Evolutionary conservation across 768 basidiomycete species (phyloP), one percentile per base, ranked within the genome.

Genomic region (Suillus hirtellus): DNA sequence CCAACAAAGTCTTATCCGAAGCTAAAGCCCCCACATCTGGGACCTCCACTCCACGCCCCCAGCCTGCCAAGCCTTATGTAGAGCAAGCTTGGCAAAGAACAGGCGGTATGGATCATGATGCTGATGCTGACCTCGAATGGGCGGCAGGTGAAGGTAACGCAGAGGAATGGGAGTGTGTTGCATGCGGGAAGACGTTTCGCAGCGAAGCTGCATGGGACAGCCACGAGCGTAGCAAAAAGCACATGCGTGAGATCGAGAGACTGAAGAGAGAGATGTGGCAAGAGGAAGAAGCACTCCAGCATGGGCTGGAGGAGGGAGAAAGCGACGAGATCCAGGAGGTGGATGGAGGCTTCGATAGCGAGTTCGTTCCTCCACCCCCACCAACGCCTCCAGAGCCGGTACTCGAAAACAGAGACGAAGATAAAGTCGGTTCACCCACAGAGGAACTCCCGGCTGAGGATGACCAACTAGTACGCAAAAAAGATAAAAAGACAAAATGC

Each of bases 81-180:
- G 93, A 92, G 66, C 96, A 97, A 73, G 89, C 89, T 21, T 98
- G 96, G 96, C 95, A 98, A 74, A 87, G 85, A 67, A 76, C 88
- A 3, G 59, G 72, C 24, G 72, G 60, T 61, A 61, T 70, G 24
- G 73, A 77, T 34, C 15, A 58, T 40, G 55, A 56, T 40, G 71
- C 80, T 46, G 82, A 86, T 64, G 84, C 78, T 2, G 92, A 92
- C 69, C 78, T 90, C 5, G 89, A 93, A 64, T 92, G 89, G 89
- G 87, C 86, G 4, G 81, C 81, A 9, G 90, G 83, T 2, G 90
- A 89, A 71, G 87, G 86, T 7, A 84, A 89, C 63, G 76, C 83
- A 5, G 91, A 94, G 69, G 91, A 92, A 71, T 95, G 90, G 89
- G 95, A 96, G 73, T 99, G 97, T 70, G 89, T 98, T n/a, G 96